Conservation (phyloP, 345 rosid species). For the Euphorbia pulcherrima region DNA sequence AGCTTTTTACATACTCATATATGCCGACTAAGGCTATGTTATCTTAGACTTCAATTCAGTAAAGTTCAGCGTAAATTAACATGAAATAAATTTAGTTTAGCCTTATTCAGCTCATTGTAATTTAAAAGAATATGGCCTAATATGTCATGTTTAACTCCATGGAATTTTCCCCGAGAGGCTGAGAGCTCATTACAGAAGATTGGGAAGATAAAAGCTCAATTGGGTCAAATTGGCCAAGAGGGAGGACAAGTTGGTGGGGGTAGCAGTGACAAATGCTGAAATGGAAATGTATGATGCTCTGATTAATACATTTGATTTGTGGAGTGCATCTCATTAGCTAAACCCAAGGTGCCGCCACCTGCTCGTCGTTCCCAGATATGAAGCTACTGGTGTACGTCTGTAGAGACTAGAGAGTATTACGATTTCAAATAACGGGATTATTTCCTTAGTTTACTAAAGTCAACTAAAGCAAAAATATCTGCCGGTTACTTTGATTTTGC, state of each 20-base stretch:
- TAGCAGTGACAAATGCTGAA: conserved; percentile 54
- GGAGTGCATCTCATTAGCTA: conserved; percentile 88
- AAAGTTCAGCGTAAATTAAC: no score
- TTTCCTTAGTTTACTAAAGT: no score
- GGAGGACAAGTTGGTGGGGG: conserved; percentile 58
- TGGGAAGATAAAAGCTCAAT: conserved; percentile 72
- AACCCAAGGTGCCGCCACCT: conserved; percentile 79
- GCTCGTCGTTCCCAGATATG: conserved; percentile 70
- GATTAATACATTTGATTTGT: conserved; percentile 73
- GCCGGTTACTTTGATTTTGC: conserved; percentile 12
- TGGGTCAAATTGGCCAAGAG: conserved; percentile 81
- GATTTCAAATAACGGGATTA: conserved; percentile 48
- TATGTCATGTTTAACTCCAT: no score
- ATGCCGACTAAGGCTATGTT: no score
- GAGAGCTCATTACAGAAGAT: conserved; percentile 78
- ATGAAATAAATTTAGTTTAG: no score
- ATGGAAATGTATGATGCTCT: conserved; percentile 87
- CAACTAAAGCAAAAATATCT: conserved; percentile 19
- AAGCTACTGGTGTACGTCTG: conserved; percentile 63
- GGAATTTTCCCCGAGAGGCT: conserved; percentile 82
- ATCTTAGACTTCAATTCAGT: no score
- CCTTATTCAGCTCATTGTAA: no score
- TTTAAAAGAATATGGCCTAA: no score
- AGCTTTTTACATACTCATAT: no score
- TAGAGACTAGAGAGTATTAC: not conserved